Percentiles rank a stretch among this genome's conserved stretches.
Conservation (phyloP, 345 rosid genomes). For the Brassica incana region DNA sequence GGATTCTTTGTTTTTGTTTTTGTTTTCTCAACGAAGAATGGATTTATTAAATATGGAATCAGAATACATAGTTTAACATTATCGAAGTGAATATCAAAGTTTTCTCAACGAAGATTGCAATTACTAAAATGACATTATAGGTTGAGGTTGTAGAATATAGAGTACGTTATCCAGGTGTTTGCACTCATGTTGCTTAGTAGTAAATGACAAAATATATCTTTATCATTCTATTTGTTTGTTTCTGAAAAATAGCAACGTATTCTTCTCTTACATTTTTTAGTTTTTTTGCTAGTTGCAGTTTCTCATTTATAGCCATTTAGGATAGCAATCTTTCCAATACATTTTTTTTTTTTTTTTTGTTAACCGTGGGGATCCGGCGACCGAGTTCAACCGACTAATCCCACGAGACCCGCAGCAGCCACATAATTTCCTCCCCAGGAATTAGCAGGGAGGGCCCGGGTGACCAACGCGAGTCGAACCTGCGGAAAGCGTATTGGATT, state of each 20-base stretch:
- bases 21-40: slow-evolving; percentile 22
- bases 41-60: slow-evolving; percentile 21
- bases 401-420: too few relatives aligned
- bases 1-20: slow-evolving; percentile 31
- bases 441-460: too few relatives aligned
- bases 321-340: not conserved
- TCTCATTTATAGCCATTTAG: not conserved
- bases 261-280: not conserved
- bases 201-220: not conserved
- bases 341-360: too few relatives aligned
- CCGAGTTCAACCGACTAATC: too few relatives aligned
- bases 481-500: too few relatives aligned
- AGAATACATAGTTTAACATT: not conserved
- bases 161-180: not conserved
- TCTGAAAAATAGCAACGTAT: not conserved
- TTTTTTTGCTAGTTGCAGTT: not conserved
- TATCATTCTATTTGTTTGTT: not conserved
- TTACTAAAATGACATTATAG: not conserved
- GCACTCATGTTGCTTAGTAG: not conserved
- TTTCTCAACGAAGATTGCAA: too few relatives aligned
- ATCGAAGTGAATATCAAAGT: not conserved
- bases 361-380: too few relatives aligned
- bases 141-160: too few relatives aligned
- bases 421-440: too few relatives aligned
- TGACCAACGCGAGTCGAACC: too few relatives aligned